Evolutionary conservation across 176 grass and related monocot species (phyloP), one percentile per base, ranked within the genome.

Genomic region (Musa schizocarpa): DNA sequence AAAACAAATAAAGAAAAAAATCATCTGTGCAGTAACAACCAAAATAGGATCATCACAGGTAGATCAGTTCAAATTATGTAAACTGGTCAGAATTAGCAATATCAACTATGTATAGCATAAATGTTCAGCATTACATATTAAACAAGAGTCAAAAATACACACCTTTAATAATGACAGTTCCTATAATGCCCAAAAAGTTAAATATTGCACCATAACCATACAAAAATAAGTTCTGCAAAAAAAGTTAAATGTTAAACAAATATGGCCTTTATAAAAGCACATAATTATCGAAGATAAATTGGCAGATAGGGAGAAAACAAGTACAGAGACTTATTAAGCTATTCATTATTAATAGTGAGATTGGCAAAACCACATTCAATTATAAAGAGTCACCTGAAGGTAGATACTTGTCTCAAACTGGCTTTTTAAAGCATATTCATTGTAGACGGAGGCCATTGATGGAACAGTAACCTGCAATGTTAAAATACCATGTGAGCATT

Each of bases 171-270:
- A 94, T 58, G 65, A 80, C 91, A 77, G 84, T 98, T 55, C 84
- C 95, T 78, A 98, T 68, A 71, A 98, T 94, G 20, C 90, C 95
- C 78, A 98, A 88, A 50, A 98, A 91, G 75, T 98, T 98, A 82
- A 98, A 98, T 81, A 94, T 89, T 71, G 95, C 95, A 82, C 95
- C 95, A 89, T 98, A 94, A 77, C 95, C 95, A 82, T 98, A 98
- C 78, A 98, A 85, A 92, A 98, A 98, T 56, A 98, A 79, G 74
- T 98, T 98, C 90, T 98, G 88, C 81, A 89, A 49, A 26, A 16
- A 14, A 56, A 25, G 1, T 26, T 24, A 23, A 11, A 16, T 70
- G 6, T 26, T 9, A 67, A 20, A 13, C 9, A 74, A 27, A 56
- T 12, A 48, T 76, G 8, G 50, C 50, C 5, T 49, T 43, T 50